Percentiles rank a stretch among this genome's conserved stretches.
Evolutionary conservation across 441 rosid genomes (phyloP).

Genomic region (Adansonia rubrostipa): DNA sequence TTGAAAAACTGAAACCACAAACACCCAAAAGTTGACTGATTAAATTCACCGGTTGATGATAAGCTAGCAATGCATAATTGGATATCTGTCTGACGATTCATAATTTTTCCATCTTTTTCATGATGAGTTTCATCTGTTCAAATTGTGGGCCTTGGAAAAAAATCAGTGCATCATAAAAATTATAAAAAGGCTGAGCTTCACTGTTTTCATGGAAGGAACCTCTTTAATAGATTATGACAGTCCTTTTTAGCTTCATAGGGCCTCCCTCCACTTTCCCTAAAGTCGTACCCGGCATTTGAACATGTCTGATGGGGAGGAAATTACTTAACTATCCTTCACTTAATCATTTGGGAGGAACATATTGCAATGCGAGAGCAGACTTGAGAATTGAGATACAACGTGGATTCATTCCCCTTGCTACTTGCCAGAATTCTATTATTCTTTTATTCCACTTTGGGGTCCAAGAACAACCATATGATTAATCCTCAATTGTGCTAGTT

Average conservation of each 20-base stretch:
- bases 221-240: conserved; percentile 30
- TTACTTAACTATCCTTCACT: conserved; percentile 35
- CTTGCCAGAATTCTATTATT: background rate
- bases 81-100: conserved; percentile 30
- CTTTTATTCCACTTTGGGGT: background rate
- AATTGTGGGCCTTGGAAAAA: conserved; percentile 39
- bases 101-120: conserved; percentile 19
- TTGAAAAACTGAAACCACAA: conserved; percentile 37
- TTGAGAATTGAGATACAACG: background rate
- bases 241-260: conserved; percentile 34
- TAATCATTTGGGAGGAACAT: background rate
- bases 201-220: conserved; percentile 28
- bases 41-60: conserved; percentile 5
- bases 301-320: conserved; percentile 43
- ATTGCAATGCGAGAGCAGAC: background rate
- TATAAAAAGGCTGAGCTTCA: conserved; percentile 7
- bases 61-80: conserved; percentile 26
- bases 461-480: background rate
- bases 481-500: background rate
- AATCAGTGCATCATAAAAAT: conserved; percentile 12
- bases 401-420: background rate
- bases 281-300: conserved; percentile 38
- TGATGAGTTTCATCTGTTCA: conserved; percentile 37
- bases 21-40: conserved; percentile 33
- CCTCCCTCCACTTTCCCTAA: conserved; percentile 34